Evolutionary conservation across 208 protist species (phyloP).

Genomic region (Trypanosoma scelopori): DNA sequence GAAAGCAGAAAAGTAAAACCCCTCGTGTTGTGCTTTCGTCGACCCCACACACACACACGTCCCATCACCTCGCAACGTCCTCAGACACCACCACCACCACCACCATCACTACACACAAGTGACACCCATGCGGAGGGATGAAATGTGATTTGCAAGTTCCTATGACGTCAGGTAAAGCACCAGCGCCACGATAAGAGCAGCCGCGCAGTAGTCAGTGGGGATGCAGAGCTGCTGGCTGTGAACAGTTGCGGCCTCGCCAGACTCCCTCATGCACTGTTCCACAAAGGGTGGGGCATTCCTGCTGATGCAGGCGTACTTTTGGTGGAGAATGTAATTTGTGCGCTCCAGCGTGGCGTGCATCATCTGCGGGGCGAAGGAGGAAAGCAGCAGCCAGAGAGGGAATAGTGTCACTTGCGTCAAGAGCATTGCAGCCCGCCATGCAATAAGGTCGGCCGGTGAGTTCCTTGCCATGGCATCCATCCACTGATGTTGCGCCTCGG

Average conservation of each 20-base stretch:
- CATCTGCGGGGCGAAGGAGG: constrained; percentile 61
- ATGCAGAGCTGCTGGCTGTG: constrained; percentile 55
- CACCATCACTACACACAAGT: too few species aligned
- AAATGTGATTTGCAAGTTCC: not conserved
- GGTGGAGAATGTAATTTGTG: constrained; percentile 63
- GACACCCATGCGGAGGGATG: too few species aligned
- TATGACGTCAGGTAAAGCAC: constrained; percentile 54
- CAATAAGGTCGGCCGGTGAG: constrained; percentile 41
- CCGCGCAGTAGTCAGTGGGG: constrained; percentile 64
- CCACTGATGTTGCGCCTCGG: constrained; percentile 54
- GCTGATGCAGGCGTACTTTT: constrained; percentile 71
- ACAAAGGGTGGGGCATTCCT: constrained; percentile 58
- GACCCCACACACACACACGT: too few species aligned
- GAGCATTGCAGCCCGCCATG: constrained; percentile 50
- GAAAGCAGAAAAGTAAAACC: too few species aligned
- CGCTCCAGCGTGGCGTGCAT: constrained; percentile 68
- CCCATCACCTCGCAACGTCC: too few species aligned
- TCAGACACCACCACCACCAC: too few species aligned
- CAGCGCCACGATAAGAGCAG: constrained; percentile 50
- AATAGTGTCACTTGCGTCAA: constrained; percentile 59
- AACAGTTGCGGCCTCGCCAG: constrained; percentile 38
- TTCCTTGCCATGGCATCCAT: constrained; percentile 46
- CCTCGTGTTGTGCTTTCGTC: too few species aligned
- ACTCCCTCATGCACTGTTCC: constrained; percentile 32
- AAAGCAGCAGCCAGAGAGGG: constrained; percentile 63